These are phyloP conservation scores for Sungouiozyma ichnusensis DNA, from an alignment of 805 yeast genomes.

Conservation along the genomic window DNA sequence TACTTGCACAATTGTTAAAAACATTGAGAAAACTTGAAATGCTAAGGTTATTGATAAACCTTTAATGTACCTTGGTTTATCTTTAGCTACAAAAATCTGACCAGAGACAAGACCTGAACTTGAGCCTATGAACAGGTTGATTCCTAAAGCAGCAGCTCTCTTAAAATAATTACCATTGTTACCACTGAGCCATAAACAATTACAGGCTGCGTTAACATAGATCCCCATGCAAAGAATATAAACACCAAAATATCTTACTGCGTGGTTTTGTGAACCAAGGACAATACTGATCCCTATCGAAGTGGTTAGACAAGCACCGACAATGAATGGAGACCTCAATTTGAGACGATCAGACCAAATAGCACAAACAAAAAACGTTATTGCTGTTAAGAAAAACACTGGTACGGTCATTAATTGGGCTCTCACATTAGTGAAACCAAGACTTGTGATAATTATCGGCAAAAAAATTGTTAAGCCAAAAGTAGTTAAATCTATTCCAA, in stretches of 20 bases:
- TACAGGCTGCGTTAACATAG: constrained; percentile 31
- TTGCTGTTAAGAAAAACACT: constrained; percentile 76
- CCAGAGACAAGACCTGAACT: constrained; percentile 32
- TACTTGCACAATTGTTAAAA: constrained; percentile 27
- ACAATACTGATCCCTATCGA: constrained; percentile 28
- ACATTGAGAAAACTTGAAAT: constrained; percentile 33
- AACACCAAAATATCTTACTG: constrained; percentile 32
- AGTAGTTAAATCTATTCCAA: constrained; percentile 32
- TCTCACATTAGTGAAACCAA: constrained; percentile 48
- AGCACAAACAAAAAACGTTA: constrained; percentile 52
- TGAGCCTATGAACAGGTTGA: constrained; percentile 29
- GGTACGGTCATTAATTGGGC: constrained; percentile 79
- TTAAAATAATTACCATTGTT: constrained; percentile 32
- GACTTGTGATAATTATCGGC: constrained; percentile 28
- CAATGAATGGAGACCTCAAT: constrained; percentile 34
- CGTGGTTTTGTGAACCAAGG: constrained; percentile 25
- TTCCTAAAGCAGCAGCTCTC: constrained; percentile 32
- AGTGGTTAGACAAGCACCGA: constrained; percentile 27
- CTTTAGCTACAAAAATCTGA: constrained; percentile 28
- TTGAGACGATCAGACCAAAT: constrained; percentile 46
- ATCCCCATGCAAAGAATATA: constrained; percentile 32
- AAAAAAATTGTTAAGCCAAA: constrained; percentile 35
- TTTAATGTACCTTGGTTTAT: constrained; percentile 32
- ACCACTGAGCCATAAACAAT: constrained; percentile 33
- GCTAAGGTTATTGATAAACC: constrained; percentile 37